Evolutionary conservation across 768 basidiomycete genomes (phyloP).

Genomic region (Serendipita sp.): DNA sequence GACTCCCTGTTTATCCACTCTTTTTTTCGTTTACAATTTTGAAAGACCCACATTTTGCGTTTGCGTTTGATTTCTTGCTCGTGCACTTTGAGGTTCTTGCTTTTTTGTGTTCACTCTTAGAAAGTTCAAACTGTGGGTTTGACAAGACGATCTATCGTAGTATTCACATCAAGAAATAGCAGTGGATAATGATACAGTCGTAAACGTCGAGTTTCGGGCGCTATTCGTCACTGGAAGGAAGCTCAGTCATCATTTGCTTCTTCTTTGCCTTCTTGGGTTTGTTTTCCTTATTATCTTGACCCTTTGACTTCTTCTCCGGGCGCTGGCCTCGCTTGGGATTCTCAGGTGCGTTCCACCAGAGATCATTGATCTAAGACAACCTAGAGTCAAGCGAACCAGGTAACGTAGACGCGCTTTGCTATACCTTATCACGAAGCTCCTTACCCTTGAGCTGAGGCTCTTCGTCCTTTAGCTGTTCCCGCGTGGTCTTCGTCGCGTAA

Average conservation of each 20-base stretch:
- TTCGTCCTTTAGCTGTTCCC: neutral
- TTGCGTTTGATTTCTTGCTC: too few species aligned
- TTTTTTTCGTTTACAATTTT: neutral
- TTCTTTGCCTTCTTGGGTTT: neutral
- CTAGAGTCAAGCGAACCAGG: neutral
- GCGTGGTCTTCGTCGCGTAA: neutral
- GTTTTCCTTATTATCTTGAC: neutral
- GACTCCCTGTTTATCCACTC: conserved; percentile 6
- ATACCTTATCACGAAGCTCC: neutral
- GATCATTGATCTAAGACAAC: neutral
- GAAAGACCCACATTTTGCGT: too few species aligned
- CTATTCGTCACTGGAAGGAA: neutral
- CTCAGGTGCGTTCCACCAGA: neutral
- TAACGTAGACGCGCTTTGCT: neutral
- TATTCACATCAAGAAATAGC: neutral
- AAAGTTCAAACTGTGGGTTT: neutral
- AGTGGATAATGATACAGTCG: neutral
- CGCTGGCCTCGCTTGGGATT: conserved; percentile 1
- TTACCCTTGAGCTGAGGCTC: neutral
- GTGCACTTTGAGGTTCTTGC: too few species aligned
- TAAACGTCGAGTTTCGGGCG: neutral
- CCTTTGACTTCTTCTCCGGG: neutral
- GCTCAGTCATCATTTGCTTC: neutral
- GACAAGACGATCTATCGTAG: neutral
- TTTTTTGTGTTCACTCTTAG: neutral